phyloP scores from a whole-genome alignment of 2,329 filamentous ascomycete genomes.

The Sporothrix pallida region DNA sequence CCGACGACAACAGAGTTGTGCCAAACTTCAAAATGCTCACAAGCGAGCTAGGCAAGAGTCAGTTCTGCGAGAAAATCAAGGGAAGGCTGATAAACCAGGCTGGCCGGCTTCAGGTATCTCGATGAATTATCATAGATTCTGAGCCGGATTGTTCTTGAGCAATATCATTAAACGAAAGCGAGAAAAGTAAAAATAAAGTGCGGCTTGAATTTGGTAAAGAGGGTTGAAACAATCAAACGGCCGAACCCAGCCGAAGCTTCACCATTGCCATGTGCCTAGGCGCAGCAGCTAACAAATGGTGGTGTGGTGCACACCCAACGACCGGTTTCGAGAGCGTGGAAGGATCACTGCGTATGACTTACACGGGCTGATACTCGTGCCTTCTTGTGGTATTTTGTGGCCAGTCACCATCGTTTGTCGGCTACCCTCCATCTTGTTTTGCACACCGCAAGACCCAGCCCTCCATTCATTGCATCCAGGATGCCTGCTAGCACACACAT shows the following conservation, averaged over 20 bases:
- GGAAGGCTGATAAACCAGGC: not conserved
- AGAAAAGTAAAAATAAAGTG: too few relatives aligned
- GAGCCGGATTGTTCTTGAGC: too few relatives aligned
- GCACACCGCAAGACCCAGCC: constrained; percentile 12
- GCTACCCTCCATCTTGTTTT: not conserved
- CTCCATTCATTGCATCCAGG: not conserved
- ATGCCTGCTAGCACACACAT: not conserved
- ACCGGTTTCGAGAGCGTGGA: not conserved
- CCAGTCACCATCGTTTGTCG: not conserved
- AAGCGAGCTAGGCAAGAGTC: too few relatives aligned
- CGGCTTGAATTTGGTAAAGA: not conserved
- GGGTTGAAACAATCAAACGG: not conserved
- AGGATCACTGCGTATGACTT: too few relatives aligned
- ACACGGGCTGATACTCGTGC: too few relatives aligned
- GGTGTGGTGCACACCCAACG: not conserved
- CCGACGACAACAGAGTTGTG: too few relatives aligned
- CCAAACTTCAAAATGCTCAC: too few relatives aligned
- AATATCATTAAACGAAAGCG: too few relatives aligned
- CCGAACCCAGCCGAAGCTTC: not conserved
- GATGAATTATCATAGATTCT: too few relatives aligned
- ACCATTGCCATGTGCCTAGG: not conserved
- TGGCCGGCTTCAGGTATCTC: too few relatives aligned
- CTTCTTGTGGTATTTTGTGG: too few relatives aligned
- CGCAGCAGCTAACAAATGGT: not conserved
- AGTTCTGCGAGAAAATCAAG: not conserved